Percentiles rank a stretch among this genome's conserved stretches.
phyloP scores from a whole-genome alignment of 2,329 filamentous ascomycete genomes.

The Xylariaceae sp. region DNA sequence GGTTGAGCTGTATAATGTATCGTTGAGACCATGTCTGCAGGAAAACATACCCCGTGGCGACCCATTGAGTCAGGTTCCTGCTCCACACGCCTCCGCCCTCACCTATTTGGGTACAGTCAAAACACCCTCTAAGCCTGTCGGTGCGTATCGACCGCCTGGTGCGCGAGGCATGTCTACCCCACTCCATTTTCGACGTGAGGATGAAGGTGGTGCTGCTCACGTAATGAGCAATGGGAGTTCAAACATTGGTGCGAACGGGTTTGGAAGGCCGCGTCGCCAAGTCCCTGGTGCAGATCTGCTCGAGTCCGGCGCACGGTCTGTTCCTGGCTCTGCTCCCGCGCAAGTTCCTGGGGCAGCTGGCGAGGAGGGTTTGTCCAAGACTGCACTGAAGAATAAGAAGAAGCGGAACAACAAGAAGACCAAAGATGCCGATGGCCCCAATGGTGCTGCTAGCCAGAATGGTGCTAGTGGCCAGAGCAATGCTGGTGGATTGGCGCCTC shows the following conservation, averaged over 20 bases:
- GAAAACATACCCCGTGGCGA: conserved; percentile 59
- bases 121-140: conserved; percentile 94
- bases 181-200: conserved; percentile 93
- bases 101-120: conserved; percentile 82
- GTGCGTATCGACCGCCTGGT: conserved; percentile 91
- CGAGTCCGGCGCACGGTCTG: conserved; percentile 53
- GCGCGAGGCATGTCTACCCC: conserved; percentile 86
- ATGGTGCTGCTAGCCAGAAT: too few species aligned
- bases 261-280: conserved; percentile 68
- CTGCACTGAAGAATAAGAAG: conserved; percentile 95
- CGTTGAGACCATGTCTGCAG: conserved; percentile 74
- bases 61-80: conserved; percentile 68
- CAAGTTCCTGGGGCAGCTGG: conserved; percentile 57
- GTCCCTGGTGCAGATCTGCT: conserved; percentile 79
- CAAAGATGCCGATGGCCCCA: conserved; percentile 73
- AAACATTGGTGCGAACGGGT: conserved; percentile 71
- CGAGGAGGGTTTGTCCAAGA: conserved; percentile 75
- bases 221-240: conserved; percentile 72
- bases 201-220: conserved; percentile 89
- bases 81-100: conserved; percentile 76
- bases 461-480: conserved; percentile 52
- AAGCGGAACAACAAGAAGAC: conserved; percentile 89
- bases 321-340: conserved; percentile 64
- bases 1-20: conserved; percentile 85
- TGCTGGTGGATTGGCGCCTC: conserved; percentile 44